These are phyloP conservation scores for Lactifluus volemus DNA, from an alignment of 768 basidiomycete genomes.

Conservation along the genomic window DNA sequence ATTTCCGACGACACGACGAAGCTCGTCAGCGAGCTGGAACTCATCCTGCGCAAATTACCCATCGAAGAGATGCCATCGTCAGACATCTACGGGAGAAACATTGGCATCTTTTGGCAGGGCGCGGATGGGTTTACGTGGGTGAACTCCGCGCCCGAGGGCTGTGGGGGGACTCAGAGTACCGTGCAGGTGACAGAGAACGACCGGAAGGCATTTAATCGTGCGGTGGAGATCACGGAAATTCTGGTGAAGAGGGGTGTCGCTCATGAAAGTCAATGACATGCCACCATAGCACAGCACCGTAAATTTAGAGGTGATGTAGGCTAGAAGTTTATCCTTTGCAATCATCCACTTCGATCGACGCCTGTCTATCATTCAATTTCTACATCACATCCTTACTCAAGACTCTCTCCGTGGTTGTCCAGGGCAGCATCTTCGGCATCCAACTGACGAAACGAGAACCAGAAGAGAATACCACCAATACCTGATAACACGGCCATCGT, in stretches of 20 bases:
- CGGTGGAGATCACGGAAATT: constrained; percentile 55
- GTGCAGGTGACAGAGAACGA: constrained; percentile 47
- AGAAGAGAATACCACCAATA: constrained; percentile 44
- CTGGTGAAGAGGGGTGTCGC: constrained; percentile 29
- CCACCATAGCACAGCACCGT: not conserved
- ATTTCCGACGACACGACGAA: constrained; percentile 27
- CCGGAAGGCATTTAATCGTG: constrained; percentile 58
- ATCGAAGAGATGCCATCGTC: constrained; percentile 47
- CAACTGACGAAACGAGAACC: constrained; percentile 41
- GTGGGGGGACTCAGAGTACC: constrained; percentile 40
- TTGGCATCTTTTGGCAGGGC: constrained; percentile 52
- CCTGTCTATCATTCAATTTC: not conserved
- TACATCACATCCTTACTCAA: not conserved
- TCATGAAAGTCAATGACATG: not conserved
- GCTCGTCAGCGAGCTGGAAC: constrained; percentile 50
- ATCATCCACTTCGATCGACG: not conserved
- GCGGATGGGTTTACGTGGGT: constrained; percentile 48
- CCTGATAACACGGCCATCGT: constrained; percentile 44
- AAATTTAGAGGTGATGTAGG: no score
- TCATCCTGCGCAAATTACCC: constrained; percentile 52
- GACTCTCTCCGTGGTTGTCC: constrained; percentile 37
- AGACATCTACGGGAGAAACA: constrained; percentile 63
- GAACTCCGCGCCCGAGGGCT: constrained; percentile 55
- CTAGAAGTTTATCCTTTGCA: constrained; percentile 1
- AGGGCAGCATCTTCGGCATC: constrained; percentile 52